Evolutionary conservation across 148 eudicot genomes (phyloP).

Genomic region (Drosera capensis): DNA sequence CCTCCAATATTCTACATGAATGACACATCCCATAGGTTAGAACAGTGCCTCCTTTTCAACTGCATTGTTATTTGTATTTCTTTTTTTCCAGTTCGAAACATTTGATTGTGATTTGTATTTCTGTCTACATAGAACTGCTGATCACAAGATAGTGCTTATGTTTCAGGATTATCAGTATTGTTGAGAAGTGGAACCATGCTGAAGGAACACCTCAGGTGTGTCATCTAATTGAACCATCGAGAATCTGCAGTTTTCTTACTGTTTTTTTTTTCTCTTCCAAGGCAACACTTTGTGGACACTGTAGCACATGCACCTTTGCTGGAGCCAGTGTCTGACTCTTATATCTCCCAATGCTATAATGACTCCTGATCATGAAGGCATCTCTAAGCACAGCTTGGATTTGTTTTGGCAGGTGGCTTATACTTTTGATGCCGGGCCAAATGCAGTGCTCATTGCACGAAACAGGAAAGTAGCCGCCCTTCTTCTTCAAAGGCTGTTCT

Average conservation of each 20-base stretch:
- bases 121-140: too few species aligned
- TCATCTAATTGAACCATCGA: too few species aligned
- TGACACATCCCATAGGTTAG: slow-evolving; percentile 94
- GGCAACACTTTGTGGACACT: too few species aligned
- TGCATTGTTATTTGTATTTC: too few species aligned
- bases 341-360: too few species aligned
- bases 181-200: slow-evolving; percentile 89
- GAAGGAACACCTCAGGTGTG: slow-evolving; percentile 88
- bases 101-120: too few species aligned
- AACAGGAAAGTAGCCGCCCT: slow-evolving; percentile 56
- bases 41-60: slow-evolving; percentile 13
- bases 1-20: slow-evolving; percentile 97
- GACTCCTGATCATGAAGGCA: too few species aligned
- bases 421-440: slow-evolving; percentile 76
- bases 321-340: too few species aligned
- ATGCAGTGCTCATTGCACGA: slow-evolving; percentile 50
- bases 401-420: slow-evolving; percentile 88
- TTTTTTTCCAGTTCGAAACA: too few species aligned
- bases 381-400: not conserved
- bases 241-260: not conserved
- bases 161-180: slow-evolving; percentile 77
- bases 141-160: not conserved
- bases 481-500: slow-evolving; percentile 72
- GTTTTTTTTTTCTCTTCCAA: too few species aligned
- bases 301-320: too few species aligned